Base-by-base conservation (phyloP, 345 rosid species). In the Rhodomyrtus tomentosa region DNA sequence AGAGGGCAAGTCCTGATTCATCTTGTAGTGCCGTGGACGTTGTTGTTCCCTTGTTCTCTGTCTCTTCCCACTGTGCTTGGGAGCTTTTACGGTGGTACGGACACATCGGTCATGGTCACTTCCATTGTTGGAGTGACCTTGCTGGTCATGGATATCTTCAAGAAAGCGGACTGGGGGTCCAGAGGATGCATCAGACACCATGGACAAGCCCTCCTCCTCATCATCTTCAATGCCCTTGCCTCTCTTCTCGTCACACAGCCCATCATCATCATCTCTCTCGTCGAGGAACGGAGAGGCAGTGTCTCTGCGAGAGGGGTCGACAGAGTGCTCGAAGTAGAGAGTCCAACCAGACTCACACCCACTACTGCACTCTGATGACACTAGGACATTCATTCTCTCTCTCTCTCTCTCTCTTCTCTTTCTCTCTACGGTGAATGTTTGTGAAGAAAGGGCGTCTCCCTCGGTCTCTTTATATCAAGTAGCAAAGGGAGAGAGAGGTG, bases 331-430 rank as follows among this genome's bases (percentile, higher is more conserved):
- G 25, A 96, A 89, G 91, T 96, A 96, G 2, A 93, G 84, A 88
- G 99, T 96, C 99, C 99, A 96, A n/a, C 99, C 99, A 38, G 99
- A 96, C 85, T 96, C 98, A 82, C 99, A 95, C 27, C 95, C 98
- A 85, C 95, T 94, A 38, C 93, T 93, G 83, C 92, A 89, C 85
- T 92, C 98, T 16, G 95, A 91, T 25, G 86, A 90, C 55, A 91
- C 76, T 68, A 68, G 83, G 16, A 85, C 90, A 87, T 92, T 89
- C 94, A 90, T 90, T 85, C 86, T 86, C 74, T 40, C 25, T 55
- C 25, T 32, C 12, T 10, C 22, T 5, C 58, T 50, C n/a, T 81
- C 56, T 83, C 83, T 81, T 56, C 42, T 7, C 55, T 72, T 29
- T 81, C 29, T 86, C 85, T 80, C 68, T 74, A 32, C 45, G 12